Percentiles rank a stretch among this genome's conserved stretches.
Conservation (phyloP, 352 stramenopile genomes). For the Phytopythium litorale region DNA sequence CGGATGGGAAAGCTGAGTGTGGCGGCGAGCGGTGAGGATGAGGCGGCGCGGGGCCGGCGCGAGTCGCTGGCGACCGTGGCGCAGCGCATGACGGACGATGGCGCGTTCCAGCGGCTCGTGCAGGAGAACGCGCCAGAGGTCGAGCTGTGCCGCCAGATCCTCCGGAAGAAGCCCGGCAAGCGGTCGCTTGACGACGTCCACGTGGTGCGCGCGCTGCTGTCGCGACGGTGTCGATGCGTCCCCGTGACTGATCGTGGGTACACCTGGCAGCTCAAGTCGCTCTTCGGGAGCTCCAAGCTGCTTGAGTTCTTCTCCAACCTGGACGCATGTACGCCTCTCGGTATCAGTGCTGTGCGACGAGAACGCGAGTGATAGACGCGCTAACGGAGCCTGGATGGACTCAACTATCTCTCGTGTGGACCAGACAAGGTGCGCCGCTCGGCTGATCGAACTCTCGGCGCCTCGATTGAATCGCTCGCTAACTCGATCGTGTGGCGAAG, state of each 20-base stretch:
- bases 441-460: not conserved
- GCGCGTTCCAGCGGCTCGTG: constrained; percentile 37
- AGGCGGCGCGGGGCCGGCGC: constrained; percentile 10
- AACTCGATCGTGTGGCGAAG: constrained; percentile 18
- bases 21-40: not conserved
- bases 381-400: not conserved
- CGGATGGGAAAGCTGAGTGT: not conserved
- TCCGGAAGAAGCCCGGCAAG: constrained; percentile 46
- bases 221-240: not conserved
- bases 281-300: constrained; percentile 66
- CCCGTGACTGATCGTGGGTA: not conserved
- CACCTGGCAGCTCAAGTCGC: constrained; percentile 55
- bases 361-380: not conserved
- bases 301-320: constrained; percentile 81
- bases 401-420: not conserved
- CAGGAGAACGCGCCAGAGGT: constrained; percentile 47
- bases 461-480: not conserved
- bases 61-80: constrained; percentile 47
- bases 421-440: constrained; percentile 27
- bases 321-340: constrained; percentile 42
- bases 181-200: constrained; percentile 74
- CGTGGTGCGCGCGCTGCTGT: constrained; percentile 24
- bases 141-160: constrained; percentile 41
- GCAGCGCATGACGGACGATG: constrained; percentile 33
- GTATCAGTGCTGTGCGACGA: not conserved